phyloP scores from a whole-genome alignment of 2,329 filamentous ascomycete species.

The Periconia digitata region DNA sequence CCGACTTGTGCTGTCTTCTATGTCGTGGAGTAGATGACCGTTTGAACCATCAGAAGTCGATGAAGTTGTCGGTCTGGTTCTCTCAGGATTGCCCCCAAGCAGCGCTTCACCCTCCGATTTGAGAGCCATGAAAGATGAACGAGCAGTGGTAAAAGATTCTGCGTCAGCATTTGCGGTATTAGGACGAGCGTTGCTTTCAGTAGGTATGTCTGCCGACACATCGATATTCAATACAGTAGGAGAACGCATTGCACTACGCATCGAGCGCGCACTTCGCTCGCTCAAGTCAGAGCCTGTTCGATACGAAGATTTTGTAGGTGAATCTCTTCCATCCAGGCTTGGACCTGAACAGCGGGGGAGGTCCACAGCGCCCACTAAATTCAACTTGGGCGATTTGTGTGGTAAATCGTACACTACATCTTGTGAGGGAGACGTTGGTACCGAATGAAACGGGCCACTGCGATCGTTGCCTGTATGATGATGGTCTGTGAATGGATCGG shows the following conservation, averaged over 20 bases:
- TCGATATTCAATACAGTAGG: constrained; percentile 41
- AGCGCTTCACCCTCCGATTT: constrained; percentile 57
- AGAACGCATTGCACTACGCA: constrained; percentile 48
- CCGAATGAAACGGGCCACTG: constrained; percentile 27
- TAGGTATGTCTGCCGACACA: constrained; percentile 19
- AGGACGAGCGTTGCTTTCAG: constrained; percentile 22
- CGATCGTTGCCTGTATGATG: constrained; percentile 28
- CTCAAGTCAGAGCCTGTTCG: constrained; percentile 60
- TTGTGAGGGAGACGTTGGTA: constrained; percentile 21
- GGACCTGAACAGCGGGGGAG: constrained; percentile 17
- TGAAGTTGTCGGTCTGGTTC: constrained; percentile 31
- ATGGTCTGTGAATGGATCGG: constrained; percentile 47
- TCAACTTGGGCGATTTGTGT: constrained; percentile 14
- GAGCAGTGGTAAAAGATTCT: constrained; percentile 56
- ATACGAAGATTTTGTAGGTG: constrained; percentile 55
- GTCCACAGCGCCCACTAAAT: constrained; percentile 10
- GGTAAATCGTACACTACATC: constrained; percentile 12
- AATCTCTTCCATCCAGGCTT: constrained; percentile 40
- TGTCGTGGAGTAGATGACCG: constrained; percentile 23
- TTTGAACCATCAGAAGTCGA: constrained; percentile 31
- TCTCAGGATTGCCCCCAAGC: constrained; percentile 47
- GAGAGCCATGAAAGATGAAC: constrained; percentile 51
- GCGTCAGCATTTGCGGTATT: constrained; percentile 38
- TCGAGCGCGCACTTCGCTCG: constrained; percentile 51
- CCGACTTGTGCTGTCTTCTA: constrained; percentile 25